Evolutionary conservation across 768 basidiomycete species (phyloP).

Genomic region (Hydnomerulius pinastri): DNA sequence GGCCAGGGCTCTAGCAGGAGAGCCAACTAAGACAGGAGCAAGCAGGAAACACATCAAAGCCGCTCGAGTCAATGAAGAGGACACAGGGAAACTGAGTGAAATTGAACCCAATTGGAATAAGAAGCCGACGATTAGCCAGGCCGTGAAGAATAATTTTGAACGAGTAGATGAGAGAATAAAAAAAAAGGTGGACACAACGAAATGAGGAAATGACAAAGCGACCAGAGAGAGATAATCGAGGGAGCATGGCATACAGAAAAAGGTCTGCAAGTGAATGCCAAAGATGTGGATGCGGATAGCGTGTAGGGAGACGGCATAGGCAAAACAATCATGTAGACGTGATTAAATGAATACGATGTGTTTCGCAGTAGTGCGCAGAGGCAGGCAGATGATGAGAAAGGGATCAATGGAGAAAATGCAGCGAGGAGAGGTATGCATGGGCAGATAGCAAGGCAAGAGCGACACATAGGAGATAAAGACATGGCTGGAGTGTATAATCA

Average conservation of each 20-base stretch:
- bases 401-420: slow-evolving; percentile 16
- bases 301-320: slow-evolving; percentile 25
- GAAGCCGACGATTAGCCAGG: slow-evolving; percentile 25
- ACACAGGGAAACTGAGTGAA: background rate
- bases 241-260: slow-evolving; percentile 28
- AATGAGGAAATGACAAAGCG: slow-evolving; percentile 24
- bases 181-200: slow-evolving; percentile 18
- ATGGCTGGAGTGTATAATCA: slow-evolving; percentile 40
- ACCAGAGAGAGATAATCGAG: slow-evolving; percentile 15
- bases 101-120: slow-evolving; percentile 25
- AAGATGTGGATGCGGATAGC: slow-evolving; percentile 16
- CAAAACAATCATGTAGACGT: slow-evolving; percentile 38
- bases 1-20: slow-evolving; percentile 16
- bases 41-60: slow-evolving; percentile 30
- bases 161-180: slow-evolving; percentile 34
- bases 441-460: slow-evolving; percentile 39
- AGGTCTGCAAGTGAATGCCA: slow-evolving; percentile 24
- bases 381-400: slow-evolving; percentile 22
- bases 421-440: slow-evolving; percentile 31
- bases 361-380: slow-evolving; percentile 36
- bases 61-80: slow-evolving; percentile 26
- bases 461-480: slow-evolving; percentile 37
- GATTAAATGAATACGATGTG: slow-evolving; percentile 36
- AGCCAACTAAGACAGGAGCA: slow-evolving; percentile 30
- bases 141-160: slow-evolving; percentile 30